Evolutionary conservation across 1,139 yeast genomes (phyloP), one percentile per base, ranked within the genome.

Genomic region (Schwanniomyces etchellsii): DNA sequence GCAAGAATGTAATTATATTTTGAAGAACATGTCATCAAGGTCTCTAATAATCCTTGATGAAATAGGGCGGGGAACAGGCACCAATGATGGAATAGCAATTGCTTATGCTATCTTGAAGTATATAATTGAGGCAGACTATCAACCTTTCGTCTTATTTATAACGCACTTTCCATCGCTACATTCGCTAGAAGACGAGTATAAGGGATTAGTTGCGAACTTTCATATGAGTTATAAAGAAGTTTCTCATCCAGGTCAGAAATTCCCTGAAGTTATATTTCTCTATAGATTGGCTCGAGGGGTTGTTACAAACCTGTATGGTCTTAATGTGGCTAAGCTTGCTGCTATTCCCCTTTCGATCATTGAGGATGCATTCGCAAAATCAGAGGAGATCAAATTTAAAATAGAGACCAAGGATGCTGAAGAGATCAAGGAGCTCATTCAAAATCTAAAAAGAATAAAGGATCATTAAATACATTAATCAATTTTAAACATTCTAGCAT

Each of bases 161-260:
- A 89, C 97, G 0, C 96, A 89, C 55, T 89, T 80, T 51, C 91
- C 93, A n/a, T 70, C 77, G 13, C 60, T 88, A 18, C 74, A 78
- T 35, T 59, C 64, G 4, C 61, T 84, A 29, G 77, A 71, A 26
- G 40, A 57, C 22, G 49, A 53, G 28, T 66, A 59, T 38, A 56
- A 61, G 2, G 49, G 48, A 0, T 42, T 53, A 3, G 74, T 81
- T 5, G 60, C 63, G 11, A 81, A 80, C 46, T 80, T 64, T 48
- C 93, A 84, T 49, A 81, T 88, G 93, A 88, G 84, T 10, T 85
- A 71, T 45, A 48, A 74, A 9, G 77, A 79, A 44, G 45, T 49
- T n/a, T 53, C 58, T 5, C 48, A 47, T 14, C 30, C 40, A 3
- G 49, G 53, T 1, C 63, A 63, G 9, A 57, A 59, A 20, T 55